Percentiles rank a stretch among this genome's conserved stretches.
Conservation (phyloP, 106 monocot species). For the Gastrodia elata region DNA sequence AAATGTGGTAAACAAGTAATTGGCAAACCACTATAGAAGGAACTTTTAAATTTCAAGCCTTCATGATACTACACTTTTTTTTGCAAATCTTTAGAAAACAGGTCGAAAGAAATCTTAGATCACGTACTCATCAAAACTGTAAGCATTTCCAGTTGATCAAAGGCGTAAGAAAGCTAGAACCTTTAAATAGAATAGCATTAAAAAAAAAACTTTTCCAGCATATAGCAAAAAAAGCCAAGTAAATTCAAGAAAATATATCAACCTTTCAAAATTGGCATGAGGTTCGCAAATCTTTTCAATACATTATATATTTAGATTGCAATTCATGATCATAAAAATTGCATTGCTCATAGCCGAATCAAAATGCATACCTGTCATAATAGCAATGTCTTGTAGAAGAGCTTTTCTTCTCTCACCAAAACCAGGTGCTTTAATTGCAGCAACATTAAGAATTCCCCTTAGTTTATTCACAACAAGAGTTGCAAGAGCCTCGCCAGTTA, state of each 20-base stretch:
- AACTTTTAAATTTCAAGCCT: not conserved
- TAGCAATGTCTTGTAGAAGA: slow-evolving; percentile 74
- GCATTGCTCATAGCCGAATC: not conserved
- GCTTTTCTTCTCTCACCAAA: slow-evolving; percentile 80
- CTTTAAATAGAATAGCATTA: not conserved
- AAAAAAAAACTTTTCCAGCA: not conserved
- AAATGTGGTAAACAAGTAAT: not conserved
- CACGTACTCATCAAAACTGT: not conserved
- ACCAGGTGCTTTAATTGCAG: slow-evolving; percentile 72
- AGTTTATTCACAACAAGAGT: slow-evolving; percentile 79
- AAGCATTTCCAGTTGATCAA: not conserved
- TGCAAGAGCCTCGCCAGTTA: slow-evolving; percentile 69
- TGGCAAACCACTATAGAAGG: not conserved
- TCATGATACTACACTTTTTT: not conserved
- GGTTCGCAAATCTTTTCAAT: not conserved
- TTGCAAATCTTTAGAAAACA: not conserved
- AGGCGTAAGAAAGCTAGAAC: not conserved
- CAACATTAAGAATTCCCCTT: slow-evolving; percentile 66
- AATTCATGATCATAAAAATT: not conserved
- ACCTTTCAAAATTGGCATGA: not conserved
- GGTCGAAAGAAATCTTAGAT: not conserved
- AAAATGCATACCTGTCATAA: slow-evolving; percentile 46
- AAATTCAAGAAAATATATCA: not conserved
- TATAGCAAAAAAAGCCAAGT: not conserved
- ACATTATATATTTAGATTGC: not conserved